A percentile compares a stretch with the other conserved stretches of the same genome.
These are phyloP conservation scores for Colletotrichum orchidophilum DNA, from an alignment of 2,329 filamentous ascomycete genomes.

Conservation along the genomic window DNA sequence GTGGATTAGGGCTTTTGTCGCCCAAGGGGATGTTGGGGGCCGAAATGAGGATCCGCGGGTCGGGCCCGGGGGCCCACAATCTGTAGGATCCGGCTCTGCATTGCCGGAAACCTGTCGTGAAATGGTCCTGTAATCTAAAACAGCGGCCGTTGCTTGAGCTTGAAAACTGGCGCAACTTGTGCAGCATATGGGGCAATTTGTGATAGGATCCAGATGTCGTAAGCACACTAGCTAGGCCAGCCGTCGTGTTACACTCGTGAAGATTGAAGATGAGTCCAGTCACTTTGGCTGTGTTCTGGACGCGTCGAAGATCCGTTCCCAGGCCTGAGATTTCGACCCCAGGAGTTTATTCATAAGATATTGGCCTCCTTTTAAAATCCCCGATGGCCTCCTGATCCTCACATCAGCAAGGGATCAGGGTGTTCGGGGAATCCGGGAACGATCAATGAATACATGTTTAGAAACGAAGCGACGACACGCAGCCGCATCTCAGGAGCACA, in stretches of 20 bases:
- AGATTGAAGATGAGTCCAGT: background rate
- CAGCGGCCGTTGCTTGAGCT: background rate
- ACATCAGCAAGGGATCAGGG: too few species aligned
- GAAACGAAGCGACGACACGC: background rate
- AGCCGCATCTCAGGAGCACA: background rate
- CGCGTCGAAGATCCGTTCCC: background rate
- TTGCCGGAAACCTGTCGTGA: background rate
- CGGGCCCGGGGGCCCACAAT: background rate
- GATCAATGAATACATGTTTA: background rate
- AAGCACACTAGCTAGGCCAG: background rate
- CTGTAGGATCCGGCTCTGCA: background rate
- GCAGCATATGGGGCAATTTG: background rate
- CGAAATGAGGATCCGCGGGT: background rate
- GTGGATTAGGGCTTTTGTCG: background rate
- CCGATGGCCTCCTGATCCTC: background rate
- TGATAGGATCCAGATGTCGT: background rate
- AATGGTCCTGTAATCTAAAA: background rate
- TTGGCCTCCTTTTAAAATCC: background rate
- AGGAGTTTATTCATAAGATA: background rate
- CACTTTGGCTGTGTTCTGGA: background rate
- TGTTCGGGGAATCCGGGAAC: background rate
- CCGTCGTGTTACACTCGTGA: background rate
- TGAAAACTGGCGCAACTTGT: background rate
- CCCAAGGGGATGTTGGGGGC: background rate
- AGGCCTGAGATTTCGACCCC: background rate